phyloP scores from a whole-genome alignment of 371 early-diverging fungal genomes.

The Mortierella sp. region DNA sequence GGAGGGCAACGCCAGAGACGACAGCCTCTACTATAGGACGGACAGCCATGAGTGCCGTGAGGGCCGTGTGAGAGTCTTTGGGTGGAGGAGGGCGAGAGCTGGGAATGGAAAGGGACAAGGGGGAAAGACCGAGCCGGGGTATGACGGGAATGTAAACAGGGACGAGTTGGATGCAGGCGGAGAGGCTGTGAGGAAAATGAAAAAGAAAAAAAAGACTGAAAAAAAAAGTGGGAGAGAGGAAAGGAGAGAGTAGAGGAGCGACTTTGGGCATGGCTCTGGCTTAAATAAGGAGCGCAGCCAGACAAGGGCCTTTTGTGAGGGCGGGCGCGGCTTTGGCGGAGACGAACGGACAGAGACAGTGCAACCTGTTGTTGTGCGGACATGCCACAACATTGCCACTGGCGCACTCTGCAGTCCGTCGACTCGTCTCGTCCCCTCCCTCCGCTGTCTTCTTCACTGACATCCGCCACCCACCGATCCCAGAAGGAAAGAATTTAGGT shows the following conservation, averaged over 20 bases:
- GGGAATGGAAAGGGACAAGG: too few species aligned
- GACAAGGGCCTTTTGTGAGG: neutral
- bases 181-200: neutral
- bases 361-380: neutral
- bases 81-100: neutral
- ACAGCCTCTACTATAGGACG: neutral
- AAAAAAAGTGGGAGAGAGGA: neutral
- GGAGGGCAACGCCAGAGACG: neutral
- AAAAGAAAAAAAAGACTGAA: neutral
- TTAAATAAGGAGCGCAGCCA: too few species aligned
- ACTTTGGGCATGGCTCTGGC: too few species aligned
- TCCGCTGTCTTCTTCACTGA: too few species aligned
- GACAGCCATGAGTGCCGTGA: neutral
- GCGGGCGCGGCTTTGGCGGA: neutral
- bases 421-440: too few species aligned
- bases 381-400: neutral
- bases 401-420: neutral
- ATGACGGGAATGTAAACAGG: slow-evolving; percentile 6
- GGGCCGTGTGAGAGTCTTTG: neutral
- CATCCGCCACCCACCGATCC: too few species aligned
- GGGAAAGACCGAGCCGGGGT: slow-evolving; percentile 1
- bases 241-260: neutral
- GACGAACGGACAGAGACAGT: neutral
- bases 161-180: neutral
- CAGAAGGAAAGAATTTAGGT: too few species aligned